These are phyloP conservation scores for Anthracocystis setariae DNA, from an alignment of 1,284 basidiomycete species.

Conservation along the genomic window DNA sequence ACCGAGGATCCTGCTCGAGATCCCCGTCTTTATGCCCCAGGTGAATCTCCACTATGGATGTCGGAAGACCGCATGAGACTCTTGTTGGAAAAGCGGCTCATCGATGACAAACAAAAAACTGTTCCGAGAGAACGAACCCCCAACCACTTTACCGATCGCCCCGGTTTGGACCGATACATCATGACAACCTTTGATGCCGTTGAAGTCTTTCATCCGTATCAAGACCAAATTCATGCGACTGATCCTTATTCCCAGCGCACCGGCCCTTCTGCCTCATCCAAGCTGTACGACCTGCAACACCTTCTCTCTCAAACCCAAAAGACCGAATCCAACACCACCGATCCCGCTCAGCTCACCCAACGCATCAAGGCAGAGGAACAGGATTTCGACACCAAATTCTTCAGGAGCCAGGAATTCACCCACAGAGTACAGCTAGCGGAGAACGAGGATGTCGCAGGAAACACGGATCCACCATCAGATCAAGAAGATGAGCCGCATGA, in stretches of 20 bases:
- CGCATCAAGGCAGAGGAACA: conserved; percentile 32
- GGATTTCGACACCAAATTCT: conserved; percentile 64
- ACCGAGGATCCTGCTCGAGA: conserved; percentile 47
- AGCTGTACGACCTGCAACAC: conserved; percentile 52
- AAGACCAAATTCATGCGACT: conserved; percentile 40
- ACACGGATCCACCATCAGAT: conserved; percentile 27
- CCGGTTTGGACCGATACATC: conserved; percentile 74
- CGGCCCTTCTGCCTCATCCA: conserved; percentile 35
- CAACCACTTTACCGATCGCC: conserved; percentile 42
- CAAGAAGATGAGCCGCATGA: conserved; percentile 24
- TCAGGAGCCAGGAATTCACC: conserved; percentile 64
- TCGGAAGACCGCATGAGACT: conserved; percentile 66
- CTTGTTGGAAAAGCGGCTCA: conserved; percentile 58
- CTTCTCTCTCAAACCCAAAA: conserved; percentile 52
- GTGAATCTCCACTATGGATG: conserved; percentile 59
- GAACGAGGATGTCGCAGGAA: conserved; percentile 40
- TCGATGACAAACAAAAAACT: conserved; percentile 70
- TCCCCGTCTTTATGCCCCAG: conserved; percentile 33
- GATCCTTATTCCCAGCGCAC: conserved; percentile 47
- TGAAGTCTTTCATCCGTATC: conserved; percentile 54
- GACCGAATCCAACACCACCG: conserved; percentile 42
- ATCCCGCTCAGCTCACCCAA: conserved; percentile 43
- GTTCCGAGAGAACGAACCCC: conserved; percentile 33
- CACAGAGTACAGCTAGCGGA: conserved; percentile 51
- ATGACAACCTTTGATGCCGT: conserved; percentile 89